Base-by-base conservation (phyloP, 2,329 filamentous ascomycete species). In the Ceratocystiopsis sp. region DNA sequence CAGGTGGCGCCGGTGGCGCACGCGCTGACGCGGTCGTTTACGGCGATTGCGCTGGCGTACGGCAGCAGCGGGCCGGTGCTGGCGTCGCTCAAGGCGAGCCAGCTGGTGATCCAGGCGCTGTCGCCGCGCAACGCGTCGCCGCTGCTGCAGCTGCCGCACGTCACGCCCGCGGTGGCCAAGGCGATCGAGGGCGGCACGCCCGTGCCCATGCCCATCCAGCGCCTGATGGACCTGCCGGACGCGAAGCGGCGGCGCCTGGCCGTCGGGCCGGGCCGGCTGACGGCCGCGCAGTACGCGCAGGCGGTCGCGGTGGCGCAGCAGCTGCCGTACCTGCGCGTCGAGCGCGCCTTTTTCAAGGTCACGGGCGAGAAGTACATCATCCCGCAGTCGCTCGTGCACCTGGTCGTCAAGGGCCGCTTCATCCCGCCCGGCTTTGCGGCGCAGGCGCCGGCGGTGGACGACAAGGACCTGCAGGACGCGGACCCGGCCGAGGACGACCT, bases 281-380 rank as follows among this genome's bases (percentile, higher is more conserved):
- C 72, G 5, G 78, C 85, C 51, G 62, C 73, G 47, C 76, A 95
- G 59, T 94, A 94, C 62, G 67, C 75, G 49, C 72, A 78, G 37
- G 82, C 81, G 35, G 69, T 94, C 47, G 63, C 64, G 39, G 80
- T 95, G 29, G 87, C 86, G 25, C 76, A 77, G 53, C 84, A 95
- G 61, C 70, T 98, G 25, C 91, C 91, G 2, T 74, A 77, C 49
- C 69, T 98, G 44, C 74, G 82, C 45, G 77, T 98, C 12, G 84
- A 85, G 55, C 93, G 86, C 64, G 84, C 86, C 9, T 98, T 94
- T 64, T 98, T 98, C 76, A 98, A 98, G 69, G 93, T 98, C 38
- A 80, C 85, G 42, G 91, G 91, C 57, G 93, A 98, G 64, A 84
- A 82, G 51, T 82, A 80, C 59, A 84, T 98, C 55, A 93, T 89